Base-by-base conservation (phyloP, 441 rosid species). In the Adansonia gregorii region DNA sequence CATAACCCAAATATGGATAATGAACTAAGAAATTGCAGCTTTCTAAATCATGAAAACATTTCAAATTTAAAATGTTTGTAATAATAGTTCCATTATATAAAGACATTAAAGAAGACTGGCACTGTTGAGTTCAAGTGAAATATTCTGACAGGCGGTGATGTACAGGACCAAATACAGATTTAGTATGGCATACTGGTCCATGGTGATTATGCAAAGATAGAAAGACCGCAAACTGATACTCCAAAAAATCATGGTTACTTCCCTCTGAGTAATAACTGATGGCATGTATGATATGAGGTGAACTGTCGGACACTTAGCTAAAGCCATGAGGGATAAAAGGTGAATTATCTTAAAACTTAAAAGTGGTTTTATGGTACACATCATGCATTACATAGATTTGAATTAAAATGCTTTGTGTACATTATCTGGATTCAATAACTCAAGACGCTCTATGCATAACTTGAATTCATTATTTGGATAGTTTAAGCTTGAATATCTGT, bases 401-500 rank as follows among this genome's bases (percentile, higher is more conserved):
- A 68, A 48, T 15, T 68, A 12, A 68, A 48, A 68, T 46, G 73
- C 58, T 68, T 17, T 46, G 43, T 6, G 14, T 22, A 6, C 41
- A 48, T 48, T 68, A 48, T 48, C 35, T 15, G 3, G 6, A 68
- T 48, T 67, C 54, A 45, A 19, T 45, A 45, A 45, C 54, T 67
- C 54, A 67, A 67, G n/a, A 49, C 35, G n/a, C 56, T 48, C 55
- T 22, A 46, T 6, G 58, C 58, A 68, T 68, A 6, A 68, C 20
- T 19, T 68, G 17, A 48, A 68, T 48, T 68, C 56, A 68, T 68
- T 48, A 48, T 68, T 68, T 68, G 58, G 73, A 68, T 22, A 51
- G 58, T 48, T 67, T 68, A 68, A 39, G 41, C 41, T 68, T 39
- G 39, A 68, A 46, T 9, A 46, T 48, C 55, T 11, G 72, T 14